Base-by-base conservation (phyloP, 768 basidiomycete species). In the Russula lepida region DNA sequence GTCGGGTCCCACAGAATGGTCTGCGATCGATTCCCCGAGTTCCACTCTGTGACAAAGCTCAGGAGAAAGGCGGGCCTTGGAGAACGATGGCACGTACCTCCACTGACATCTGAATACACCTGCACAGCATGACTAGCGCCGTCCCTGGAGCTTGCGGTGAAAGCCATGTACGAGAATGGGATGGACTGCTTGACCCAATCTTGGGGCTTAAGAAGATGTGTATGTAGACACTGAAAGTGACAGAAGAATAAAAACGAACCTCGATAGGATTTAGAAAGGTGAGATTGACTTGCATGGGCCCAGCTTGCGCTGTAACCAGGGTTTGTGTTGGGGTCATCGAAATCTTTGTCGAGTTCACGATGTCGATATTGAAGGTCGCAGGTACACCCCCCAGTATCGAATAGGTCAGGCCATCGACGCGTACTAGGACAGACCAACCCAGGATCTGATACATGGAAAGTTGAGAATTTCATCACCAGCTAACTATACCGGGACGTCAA, bases 241-340 rank as follows among this genome's bases (percentile, higher is more conserved):
- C 7, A 21, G 13, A 32, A 6, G 44, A 33, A 17, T 27, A 11
- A 2, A 44, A n/a, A 37, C 54, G 35, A 63, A 75, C 75, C 69
- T 74, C 74, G 27, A 77, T 72, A 4, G 76, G 77, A 43, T 71
- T 74, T 13, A 78, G 65, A 62, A 75, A 77, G 1, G 72, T 74
- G 41, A 73, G 69, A n/a, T 68, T 76, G 53, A 76, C 53, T 44
- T 73, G 68, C 59, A 77, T 72, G 4, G 70, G 64, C 23, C 75
- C 77, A 9, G 74, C 74, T 41, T 63, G 60, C 54, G 76, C 64
- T 1, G 63, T 68, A 59, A 74, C 71, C 6, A 70, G 68, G 52
- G 73, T 71, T 4, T 69, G 69, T 0, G 77, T 76, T 0, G 77
- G 71, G 0, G 77, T 76, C 56, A 76, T 64, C 50, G 66, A 62